phyloP scores from a whole-genome alignment of 768 basidiomycete species.

The Leucosporidium yakuticum region DNA sequence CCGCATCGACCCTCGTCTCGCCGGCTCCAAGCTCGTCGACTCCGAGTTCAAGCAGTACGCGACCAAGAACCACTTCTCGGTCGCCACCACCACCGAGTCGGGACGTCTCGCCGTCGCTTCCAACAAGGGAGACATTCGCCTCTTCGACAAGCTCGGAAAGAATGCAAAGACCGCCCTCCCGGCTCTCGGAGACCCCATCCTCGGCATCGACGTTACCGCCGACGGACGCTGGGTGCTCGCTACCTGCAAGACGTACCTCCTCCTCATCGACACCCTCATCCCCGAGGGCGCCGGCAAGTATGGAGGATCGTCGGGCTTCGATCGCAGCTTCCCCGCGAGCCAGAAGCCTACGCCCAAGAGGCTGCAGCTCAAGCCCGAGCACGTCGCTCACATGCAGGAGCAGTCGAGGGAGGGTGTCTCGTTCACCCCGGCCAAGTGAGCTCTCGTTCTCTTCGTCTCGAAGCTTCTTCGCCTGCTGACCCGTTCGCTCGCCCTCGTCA shows the following conservation, averaged over 20 bases:
- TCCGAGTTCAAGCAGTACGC: constrained; percentile 93
- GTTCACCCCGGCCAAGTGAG: constrained; percentile 87
- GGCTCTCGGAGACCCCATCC: constrained; percentile 87
- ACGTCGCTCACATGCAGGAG: constrained; percentile 80
- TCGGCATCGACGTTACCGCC: constrained; percentile 89
- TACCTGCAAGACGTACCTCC: constrained; percentile 81
- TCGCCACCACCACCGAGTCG: constrained; percentile 74
- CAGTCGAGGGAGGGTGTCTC: constrained; percentile 57
- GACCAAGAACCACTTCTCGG: constrained; percentile 90
- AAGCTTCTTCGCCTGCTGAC: constrained; percentile 16
- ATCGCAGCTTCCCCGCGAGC: constrained; percentile 87
- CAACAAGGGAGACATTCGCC: constrained; percentile 90
- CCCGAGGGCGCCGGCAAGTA: constrained; percentile 68
- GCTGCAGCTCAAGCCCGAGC: constrained; percentile 79
- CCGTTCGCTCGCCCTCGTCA: constrained; percentile 41
- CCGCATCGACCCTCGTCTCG: constrained; percentile 92
- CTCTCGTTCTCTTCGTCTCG: constrained; percentile 5
- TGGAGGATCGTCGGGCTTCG: constrained; percentile 43
- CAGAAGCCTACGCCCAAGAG: constrained; percentile 86
- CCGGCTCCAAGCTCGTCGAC: constrained; percentile 87
- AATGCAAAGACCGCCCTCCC: constrained; percentile 97
- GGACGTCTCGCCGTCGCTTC: constrained; percentile 90
- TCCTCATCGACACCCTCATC: constrained; percentile 91
- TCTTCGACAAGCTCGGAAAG: constrained; percentile 95
- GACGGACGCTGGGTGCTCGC: constrained; percentile 92